Evolutionary conservation across 2,329 filamentous ascomycete genomes (phyloP), one percentile per base, ranked within the genome.

Genomic region (Phyllosticta capitalensis): DNA sequence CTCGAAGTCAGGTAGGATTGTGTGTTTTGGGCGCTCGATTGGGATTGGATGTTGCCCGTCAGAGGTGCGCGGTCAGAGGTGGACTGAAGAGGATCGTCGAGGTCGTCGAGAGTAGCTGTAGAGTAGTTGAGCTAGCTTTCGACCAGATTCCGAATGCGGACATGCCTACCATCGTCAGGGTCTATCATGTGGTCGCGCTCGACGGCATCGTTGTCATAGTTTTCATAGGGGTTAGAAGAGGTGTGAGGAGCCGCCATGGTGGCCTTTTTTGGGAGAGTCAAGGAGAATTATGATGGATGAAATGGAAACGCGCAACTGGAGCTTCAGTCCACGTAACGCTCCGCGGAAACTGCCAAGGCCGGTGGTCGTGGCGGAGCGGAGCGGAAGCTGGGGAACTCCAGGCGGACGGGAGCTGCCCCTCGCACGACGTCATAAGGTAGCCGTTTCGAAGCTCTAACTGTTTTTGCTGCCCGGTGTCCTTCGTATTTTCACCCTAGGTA

Each of bases 1-100:
- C 86, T 85, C 21, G 90, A 94, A 24, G 91, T 96, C 66, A 96
- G 82, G 74, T 92, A 95, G 69, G 81, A 85, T 71, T 92, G 85
- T 67, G 91, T 86, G 61, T 89, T 80, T 50, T 63, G 53, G 55
- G 63, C 65, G 53, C 67, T 81, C 71, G 63, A 76, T 71, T 75
- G 75, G 24, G 82, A 78, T 70, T 87, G 83, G 70, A 95, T 95
- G 76, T 89, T 92, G 73, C 92, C 91, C 53, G 88, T 88, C 64
- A 96, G 80, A 59, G 90, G 90, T 55, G 90, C 84, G 66, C 87
- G 86, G 69, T 91, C 87, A 64, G 88, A 85, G 61, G 80, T 81
- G 75, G 78, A 65, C 64, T 82, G 79, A 64, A 94, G 81, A 49
- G 92, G 91, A 75, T 96, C 91, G 69, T 96, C 92, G 68, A 96